These are phyloP conservation scores for Pyrus betulifolia DNA, from an alignment of 306 rosid genomes.

Conservation along the genomic window DNA sequence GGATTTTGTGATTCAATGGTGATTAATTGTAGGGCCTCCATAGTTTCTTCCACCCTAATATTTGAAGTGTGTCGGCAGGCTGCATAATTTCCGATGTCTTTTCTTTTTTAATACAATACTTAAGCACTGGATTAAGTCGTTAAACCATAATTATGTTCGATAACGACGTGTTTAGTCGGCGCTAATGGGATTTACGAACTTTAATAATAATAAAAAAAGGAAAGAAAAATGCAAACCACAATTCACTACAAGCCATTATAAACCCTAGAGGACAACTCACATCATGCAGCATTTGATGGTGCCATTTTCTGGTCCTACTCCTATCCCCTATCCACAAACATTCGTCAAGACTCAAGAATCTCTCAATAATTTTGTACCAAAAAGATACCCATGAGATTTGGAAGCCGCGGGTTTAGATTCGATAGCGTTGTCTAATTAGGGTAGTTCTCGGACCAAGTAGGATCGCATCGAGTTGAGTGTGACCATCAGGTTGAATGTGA, in stretches of 20 bases:
- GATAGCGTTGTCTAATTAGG: too few relatives aligned
- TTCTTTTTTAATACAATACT: neutral
- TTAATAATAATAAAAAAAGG: neutral
- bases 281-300: neutral
- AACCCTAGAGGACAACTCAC: neutral
- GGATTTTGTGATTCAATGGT: conserved; percentile 15
- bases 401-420: neutral
- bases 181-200: neutral
- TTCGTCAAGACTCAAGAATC: neutral
- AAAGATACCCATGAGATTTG: neutral
- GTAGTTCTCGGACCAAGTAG: too few relatives aligned
- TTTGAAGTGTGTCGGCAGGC: conserved; percentile 41
- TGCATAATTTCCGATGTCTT: conserved; percentile 4
- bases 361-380: neutral
- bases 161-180: conserved; percentile 5
- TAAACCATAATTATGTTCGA: neutral
- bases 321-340: too few relatives aligned
- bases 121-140: conserved; percentile 12
- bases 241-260: neutral
- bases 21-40: neutral
- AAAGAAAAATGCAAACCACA: conserved; percentile 3
- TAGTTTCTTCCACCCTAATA: conserved; percentile 9
- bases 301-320: neutral
- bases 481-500: too few relatives aligned
- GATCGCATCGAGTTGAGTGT: neutral